Base-by-base conservation (phyloP, 2,329 filamentous ascomycete species). In the Colletotrichum cuscutae region DNA sequence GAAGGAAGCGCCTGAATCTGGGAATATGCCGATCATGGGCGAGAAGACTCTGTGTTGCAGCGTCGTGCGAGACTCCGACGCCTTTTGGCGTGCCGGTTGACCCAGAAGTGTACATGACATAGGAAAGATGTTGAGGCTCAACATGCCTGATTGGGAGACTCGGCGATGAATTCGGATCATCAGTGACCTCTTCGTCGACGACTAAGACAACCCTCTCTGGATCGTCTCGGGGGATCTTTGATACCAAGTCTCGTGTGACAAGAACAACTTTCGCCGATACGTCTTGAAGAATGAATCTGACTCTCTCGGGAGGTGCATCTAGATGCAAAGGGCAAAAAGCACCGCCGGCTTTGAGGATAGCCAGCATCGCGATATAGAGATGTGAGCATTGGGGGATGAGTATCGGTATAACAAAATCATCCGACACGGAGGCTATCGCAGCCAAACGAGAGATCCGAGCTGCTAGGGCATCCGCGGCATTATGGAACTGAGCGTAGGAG, bases 51-150 rank as follows among this genome's bases (percentile, higher is more conserved):
- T 98, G 95, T 0, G 94, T 93, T 8, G 89, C 95, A 19, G 95
- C 94, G 32, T 86, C 84, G 82, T 98, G 95, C 35, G 94, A 95
- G 35, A 98, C 87, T 2, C 89, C 89, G 28, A 98, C 95, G 1
- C 95, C 95, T 84, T 98, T 98, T 0, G 95, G 95, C 5, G 91
- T 90, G 13, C 95, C 95, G 0, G 95, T 98, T 5, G 94, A 97
- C 3, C 95, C 95, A 58, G 94, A 97, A 1, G 95, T 98, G 80
- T 97, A 98, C 91, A 98, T 95, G 72, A 98, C 90, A 84, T 98
- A 98, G 28, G 42, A 49, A 49, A 22, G 42, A 49, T 49, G 42
- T 49, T 49, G 42, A 49, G 42, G 42, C 42, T 49, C 42, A 11
- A 22, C n/a, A 9, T n/a, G 95, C 95, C 28, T 95, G 80, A 72